Percentiles rank a stretch among this genome's conserved stretches.
These are phyloP conservation scores for Sistotremastrum niveocremeum DNA, from an alignment of 768 basidiomycete genomes.

Conservation along the genomic window DNA sequence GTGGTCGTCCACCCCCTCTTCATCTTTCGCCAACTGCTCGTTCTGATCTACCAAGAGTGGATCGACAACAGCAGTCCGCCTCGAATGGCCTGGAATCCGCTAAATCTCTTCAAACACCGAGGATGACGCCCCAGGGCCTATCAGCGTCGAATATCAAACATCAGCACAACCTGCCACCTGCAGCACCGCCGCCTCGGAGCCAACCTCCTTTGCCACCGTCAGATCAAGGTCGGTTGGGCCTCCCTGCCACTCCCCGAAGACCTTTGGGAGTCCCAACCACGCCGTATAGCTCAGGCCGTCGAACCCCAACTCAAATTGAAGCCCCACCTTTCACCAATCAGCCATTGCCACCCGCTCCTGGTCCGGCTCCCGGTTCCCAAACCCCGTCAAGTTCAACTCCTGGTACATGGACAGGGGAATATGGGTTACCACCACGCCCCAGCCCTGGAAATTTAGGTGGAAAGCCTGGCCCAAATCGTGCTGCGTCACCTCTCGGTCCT, in stretches of 20 bases:
- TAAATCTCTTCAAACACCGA: constrained; percentile 15
- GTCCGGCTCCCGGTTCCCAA: not conserved
- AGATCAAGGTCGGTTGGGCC: constrained; percentile 6
- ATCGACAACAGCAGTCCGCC: constrained; percentile 39
- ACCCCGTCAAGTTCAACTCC: not conserved
- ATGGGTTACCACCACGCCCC: constrained; percentile 49
- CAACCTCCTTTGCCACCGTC: constrained; percentile 45
- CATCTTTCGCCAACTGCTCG: constrained; percentile 46
- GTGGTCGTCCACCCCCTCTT: constrained; percentile 68
- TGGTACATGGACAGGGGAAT: constrained; percentile 13
- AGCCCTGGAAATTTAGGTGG: constrained; percentile 36
- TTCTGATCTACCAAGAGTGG: constrained; percentile 57
- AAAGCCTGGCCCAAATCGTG: constrained; percentile 16
- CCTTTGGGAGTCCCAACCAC: constrained; percentile 15
- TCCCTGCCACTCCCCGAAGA: constrained; percentile 21
- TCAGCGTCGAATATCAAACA: constrained; percentile 20
- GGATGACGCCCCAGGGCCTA: constrained; percentile 17
- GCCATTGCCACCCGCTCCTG: constrained; percentile 21
- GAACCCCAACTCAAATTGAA: constrained; percentile 49
- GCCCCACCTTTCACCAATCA: constrained; percentile 23
- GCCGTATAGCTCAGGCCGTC: constrained; percentile 23
- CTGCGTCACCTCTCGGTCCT: constrained; percentile 16
- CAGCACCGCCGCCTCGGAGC: constrained; percentile 54
- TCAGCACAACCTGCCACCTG: constrained; percentile 45
- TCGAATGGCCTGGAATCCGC: constrained; percentile 6